Percentiles rank a stretch among this genome's conserved stretches.
Conservation (phyloP, 352 stramenopile genomes). For the Albugo candida region DNA sequence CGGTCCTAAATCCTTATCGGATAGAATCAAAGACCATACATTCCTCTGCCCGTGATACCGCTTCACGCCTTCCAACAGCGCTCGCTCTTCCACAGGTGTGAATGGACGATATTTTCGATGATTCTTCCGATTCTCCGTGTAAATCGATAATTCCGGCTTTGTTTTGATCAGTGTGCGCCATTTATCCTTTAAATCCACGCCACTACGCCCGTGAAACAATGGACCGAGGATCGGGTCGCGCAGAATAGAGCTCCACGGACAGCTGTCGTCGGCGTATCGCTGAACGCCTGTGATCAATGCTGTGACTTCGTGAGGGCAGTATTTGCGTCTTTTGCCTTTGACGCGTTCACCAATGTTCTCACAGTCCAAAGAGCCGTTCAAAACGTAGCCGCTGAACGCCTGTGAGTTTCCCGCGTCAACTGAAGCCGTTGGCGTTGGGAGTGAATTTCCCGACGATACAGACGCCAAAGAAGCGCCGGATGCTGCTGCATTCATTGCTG, state of each 20-base stretch:
- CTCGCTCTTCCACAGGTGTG: constrained; percentile 43
- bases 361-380: constrained; percentile 57
- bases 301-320: constrained; percentile 72
- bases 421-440: constrained; percentile 3
- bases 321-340: constrained; percentile 65
- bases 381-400: constrained; percentile 16
- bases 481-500: constrained; percentile 9
- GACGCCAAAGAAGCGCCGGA: not conserved
- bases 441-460: not conserved
- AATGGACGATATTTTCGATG: constrained; percentile 71
- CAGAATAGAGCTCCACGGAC: constrained; percentile 64
- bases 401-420: constrained; percentile 14
- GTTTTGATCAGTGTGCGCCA: constrained; percentile 72
- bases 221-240: constrained; percentile 47
- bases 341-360: constrained; percentile 70
- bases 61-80: constrained; percentile 75
- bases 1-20: constrained; percentile 55
- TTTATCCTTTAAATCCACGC: constrained; percentile 70
- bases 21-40: constrained; percentile 65
- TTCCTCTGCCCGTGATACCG: constrained; percentile 73
- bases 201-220: constrained; percentile 56
- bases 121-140: constrained; percentile 77
- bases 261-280: constrained; percentile 68
- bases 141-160: constrained; percentile 39
- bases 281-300: constrained; percentile 60